Evolutionary conservation across 345 rosid species (phyloP), one percentile per base, ranked within the genome.

Genomic region (Erysimum cheiranthoides): DNA sequence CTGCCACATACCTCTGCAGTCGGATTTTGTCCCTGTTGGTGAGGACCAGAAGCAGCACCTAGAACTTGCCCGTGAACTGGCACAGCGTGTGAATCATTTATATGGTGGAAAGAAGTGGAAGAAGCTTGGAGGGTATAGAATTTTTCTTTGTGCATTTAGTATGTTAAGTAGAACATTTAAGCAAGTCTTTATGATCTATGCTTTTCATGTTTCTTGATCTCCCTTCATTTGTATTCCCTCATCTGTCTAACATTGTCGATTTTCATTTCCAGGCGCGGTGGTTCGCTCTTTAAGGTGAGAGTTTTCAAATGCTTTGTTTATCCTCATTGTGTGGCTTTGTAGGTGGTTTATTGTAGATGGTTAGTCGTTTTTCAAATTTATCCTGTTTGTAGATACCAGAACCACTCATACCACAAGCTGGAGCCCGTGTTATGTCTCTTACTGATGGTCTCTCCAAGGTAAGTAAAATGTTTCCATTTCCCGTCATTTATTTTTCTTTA

Each of bases 81-180:
- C 97, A 36, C 93, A 87, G 69, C 89, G 97, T 58, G 78, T 92
- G 64, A 94, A 94, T 79, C 67, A 76, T 69, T 78, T 89, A 73
- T 94, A 90, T 79, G 98, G 98, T 72, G 96, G 97, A 80, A 88
- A 90, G 81, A 93, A 93, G 85, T 91, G 97, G 98, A 93, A 93
- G 79, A 93, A 91, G 68, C 84, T 93, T 76, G 98, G 98, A 80
- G 97, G 94, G 98, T 91, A 79, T 77, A 79, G 18, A 68, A 31
- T 27, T 68, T 35, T 70, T 3, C 10, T 46, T 43, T 50, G 50
- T 75, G 39, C 54, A 18, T 17, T 76, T 71, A 27, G 68, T 27
- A 35, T 38, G 38, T 32, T 9, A 45, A 47, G 25, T 17, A 36
- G 56, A 58, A 57, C 63, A n/a, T 51, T 39, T 17, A 56, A 56